Conservation (phyloP, 371 early-diverging fungal species). For the Mucor ambiguus region DNA sequence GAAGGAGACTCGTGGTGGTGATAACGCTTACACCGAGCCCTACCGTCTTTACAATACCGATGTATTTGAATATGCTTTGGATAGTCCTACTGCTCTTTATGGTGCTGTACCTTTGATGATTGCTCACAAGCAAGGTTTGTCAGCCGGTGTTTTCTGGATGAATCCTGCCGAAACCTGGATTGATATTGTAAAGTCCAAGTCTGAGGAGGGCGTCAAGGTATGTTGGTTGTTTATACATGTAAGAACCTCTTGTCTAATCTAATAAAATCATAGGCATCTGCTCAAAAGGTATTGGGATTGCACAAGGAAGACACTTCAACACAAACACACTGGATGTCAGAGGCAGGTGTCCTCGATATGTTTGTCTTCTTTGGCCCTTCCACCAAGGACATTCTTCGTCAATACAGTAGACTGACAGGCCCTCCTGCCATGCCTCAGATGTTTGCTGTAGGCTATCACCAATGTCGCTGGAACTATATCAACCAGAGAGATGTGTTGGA, state of each 20-base stretch:
- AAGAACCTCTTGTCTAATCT: too few relatives aligned
- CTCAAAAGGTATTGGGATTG: conserved; percentile 35
- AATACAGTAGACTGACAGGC: conserved; percentile 82
- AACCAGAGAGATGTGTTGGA: conserved; percentile 81
- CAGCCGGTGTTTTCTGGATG: conserved; percentile 85
- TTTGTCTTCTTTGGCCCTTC: conserved; percentile 89
- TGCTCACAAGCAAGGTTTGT: conserved; percentile 72
- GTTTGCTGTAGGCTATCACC: conserved; percentile 93
- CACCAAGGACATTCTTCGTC: conserved; percentile 69
- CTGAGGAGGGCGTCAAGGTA: conserved; percentile 23
- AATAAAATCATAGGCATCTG: background rate
- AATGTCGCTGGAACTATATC: conserved; percentile 94
- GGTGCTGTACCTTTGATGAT: conserved; percentile 95
- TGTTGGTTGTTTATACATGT: too few relatives aligned
- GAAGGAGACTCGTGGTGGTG: conserved; percentile 81
- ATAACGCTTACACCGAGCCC: conserved; percentile 83
- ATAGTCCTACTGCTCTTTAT: conserved; percentile 95
- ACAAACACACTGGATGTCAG: conserved; percentile 93
- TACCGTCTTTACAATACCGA: conserved; percentile 98
- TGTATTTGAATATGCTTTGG: conserved; percentile 94
- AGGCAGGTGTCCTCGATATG: conserved; percentile 89
- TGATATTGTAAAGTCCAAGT: conserved; percentile 75
- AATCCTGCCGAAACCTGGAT: conserved; percentile 98
- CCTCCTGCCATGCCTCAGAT: conserved; percentile 83
- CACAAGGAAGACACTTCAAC: conserved; percentile 36